Evolutionary conservation across 306 rosid species (phyloP), one percentile per base, ranked within the genome.

Genomic region (Citrullus mucosospermus): DNA sequence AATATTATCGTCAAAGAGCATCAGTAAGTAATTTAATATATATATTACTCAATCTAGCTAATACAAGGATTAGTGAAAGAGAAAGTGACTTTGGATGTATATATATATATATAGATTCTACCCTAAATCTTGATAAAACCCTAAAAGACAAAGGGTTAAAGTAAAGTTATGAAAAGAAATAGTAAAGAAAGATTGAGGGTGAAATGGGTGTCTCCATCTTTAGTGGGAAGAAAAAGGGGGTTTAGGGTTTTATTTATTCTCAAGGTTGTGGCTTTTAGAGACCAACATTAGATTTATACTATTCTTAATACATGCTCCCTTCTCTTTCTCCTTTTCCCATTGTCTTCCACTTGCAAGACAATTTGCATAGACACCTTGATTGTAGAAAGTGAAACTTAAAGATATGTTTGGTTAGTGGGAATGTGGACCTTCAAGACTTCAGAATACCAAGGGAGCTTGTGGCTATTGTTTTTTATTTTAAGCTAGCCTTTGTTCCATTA

Each of bases 261-360:
- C 13, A 70, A 70, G 57, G 76, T 70, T 20, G 58, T 22, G 58
- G 38, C 58, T 70, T 70, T 70, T 44, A 14, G 10, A 70, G 57
- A 70, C 76, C 57, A 66, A 66, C 15, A 2, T 12, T 12, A 39
- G 16, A 46, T 11, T 70, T 70, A 70, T 70, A 70, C 76, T 70
- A 70, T 70, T 70, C 57, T 70, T 6, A 70, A 70, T 43, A 32
- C 34, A 41, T 67, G 6, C 50, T 67, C 51, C 38, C 11, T 69
- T 68, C 75, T 68, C 18, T 39, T 43, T 43, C 34, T 69, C 36
- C 17, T 41, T 68, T 70, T 70, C 1, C 2, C 1, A 0, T 70
- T 46, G 76, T 70, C 76, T 44, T 70, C 76, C 76, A 70, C 76
- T 70, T 70, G 12, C 57, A 46, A 44, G 76, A 70, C 57, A 70